These are phyloP conservation scores for Phellopilus nigrolimitatus DNA, from an alignment of 1,284 basidiomycete genomes.

Conservation along the genomic window DNA sequence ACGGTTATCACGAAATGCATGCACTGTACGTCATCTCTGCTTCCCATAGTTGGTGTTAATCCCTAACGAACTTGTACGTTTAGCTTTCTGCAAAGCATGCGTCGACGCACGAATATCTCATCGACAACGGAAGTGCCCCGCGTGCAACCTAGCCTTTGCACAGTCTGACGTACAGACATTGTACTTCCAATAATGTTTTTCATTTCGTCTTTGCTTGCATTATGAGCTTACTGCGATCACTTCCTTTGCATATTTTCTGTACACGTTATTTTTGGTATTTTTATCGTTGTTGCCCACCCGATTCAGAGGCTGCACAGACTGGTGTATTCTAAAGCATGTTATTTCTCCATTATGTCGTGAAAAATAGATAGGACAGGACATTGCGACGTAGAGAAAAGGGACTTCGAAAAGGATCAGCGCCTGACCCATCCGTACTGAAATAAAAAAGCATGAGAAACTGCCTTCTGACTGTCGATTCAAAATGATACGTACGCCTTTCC, in stretches of 20 bases:
- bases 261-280: constrained; percentile 21
- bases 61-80: constrained; percentile 16
- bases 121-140: constrained; percentile 94
- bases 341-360: constrained; percentile 1
- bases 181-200: constrained; percentile 69
- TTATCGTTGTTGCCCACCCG: constrained; percentile 10
- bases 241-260: constrained; percentile 20
- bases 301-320: constrained; percentile 4
- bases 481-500: constrained; percentile 71
- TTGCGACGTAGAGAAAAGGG: not conserved
- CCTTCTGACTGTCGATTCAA: not conserved
- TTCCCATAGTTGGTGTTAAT: constrained; percentile 8
- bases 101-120: constrained; percentile 86
- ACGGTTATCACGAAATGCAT: constrained; percentile 91
- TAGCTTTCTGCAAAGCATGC: constrained; percentile 87
- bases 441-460: constrained; percentile 4
- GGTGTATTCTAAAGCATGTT: constrained; percentile 17
- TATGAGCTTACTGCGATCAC: not conserved
- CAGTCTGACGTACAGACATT: constrained; percentile 83
- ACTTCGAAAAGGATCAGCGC: constrained; percentile 48
- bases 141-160: constrained; percentile 83
- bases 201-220: not conserved
- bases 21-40: constrained; percentile 68
- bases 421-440: constrained; percentile 91
- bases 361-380: constrained; percentile 6